Base-by-base conservation (phyloP, 2,329 filamentous ascomycete genomes). In the Cercospora sp. region DNA sequence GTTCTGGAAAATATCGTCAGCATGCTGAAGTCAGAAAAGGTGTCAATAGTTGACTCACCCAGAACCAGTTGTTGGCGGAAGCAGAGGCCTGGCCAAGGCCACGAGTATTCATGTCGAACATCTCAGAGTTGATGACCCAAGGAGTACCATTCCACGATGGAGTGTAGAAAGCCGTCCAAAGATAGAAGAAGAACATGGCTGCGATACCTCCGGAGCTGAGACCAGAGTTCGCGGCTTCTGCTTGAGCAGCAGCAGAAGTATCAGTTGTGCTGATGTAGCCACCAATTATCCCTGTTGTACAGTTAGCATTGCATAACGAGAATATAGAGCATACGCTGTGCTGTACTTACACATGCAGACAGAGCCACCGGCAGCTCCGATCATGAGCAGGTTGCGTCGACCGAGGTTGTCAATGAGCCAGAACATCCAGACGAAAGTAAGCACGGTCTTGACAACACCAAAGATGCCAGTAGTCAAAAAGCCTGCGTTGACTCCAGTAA, bases 391-490 rank as follows among this genome's bases (percentile, higher is more conserved):
- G 24, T 85, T 86, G 65, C 88, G 83, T 30, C 88, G 85, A 26
- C 88, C 88, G 6, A 89, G 79, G 69, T 84, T 85, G 76, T 92
- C 90, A 69, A 92, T 88, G 57, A 92, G 83, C 76, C 86, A 87
- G 68, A 92, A 81, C 13, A 92, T 83, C 88, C 90, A 93, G 69
- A 92, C 68, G 12, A 92, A 78, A 0, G 90, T 92, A 49, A 90
- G 79, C 0, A 85, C 79, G 0, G 90, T 92, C 83, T 92, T 92
- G 75, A 93, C 89, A 1, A 92, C 88, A 60, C 91, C 91, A 73
- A 91, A 93, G 70, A 93, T 87, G 26, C 91, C 91, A 0, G 91
- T 93, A 0, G 90, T 91, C 40, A 90, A 80, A 70, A 90, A 83
- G 12, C 84, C 83, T 4, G 84, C 85, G 64, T 85, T 89, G 26